Percentiles rank a stretch among this genome's conserved stretches.
Conservation (phyloP, 2,329 filamentous ascomycete species). For the Penicillium frequentans region DNA sequence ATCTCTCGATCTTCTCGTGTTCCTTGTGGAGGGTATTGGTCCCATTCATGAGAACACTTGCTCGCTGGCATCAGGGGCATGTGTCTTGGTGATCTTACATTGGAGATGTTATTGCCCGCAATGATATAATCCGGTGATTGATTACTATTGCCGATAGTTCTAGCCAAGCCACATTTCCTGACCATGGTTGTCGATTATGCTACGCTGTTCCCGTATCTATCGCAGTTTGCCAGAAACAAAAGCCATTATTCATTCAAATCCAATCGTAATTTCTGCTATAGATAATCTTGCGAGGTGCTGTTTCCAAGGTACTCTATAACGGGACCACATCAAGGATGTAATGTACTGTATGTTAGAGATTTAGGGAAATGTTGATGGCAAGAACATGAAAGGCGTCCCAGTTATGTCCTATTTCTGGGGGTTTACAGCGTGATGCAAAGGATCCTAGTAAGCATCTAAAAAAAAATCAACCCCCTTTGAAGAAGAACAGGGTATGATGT, state of each 20-base stretch:
- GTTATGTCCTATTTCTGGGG: no score
- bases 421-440: no score
- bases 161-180: constrained; percentile 11
- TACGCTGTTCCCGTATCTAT: constrained; percentile 2
- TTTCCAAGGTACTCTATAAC: not conserved
- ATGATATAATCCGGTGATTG: constrained; percentile 1
- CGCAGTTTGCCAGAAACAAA: constrained; percentile 21
- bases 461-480: no score
- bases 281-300: not conserved
- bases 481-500: no score
- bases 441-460: no score
- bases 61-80: constrained; percentile 13
- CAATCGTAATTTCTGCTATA: not conserved
- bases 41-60: constrained; percentile 10
- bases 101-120: not conserved
- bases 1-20: constrained; percentile 10
- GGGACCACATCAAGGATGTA: not conserved
- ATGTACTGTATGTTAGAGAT: no score
- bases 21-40: constrained; percentile 10
- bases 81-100: constrained; percentile 7
- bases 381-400: no score
- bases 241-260: constrained; percentile 5
- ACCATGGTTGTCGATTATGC: constrained; percentile 11
- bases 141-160: constrained; percentile 2
- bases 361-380: no score